Conservation (phyloP, 2,329 filamentous ascomycete species). For the Fusarium brevicatenulatum region DNA sequence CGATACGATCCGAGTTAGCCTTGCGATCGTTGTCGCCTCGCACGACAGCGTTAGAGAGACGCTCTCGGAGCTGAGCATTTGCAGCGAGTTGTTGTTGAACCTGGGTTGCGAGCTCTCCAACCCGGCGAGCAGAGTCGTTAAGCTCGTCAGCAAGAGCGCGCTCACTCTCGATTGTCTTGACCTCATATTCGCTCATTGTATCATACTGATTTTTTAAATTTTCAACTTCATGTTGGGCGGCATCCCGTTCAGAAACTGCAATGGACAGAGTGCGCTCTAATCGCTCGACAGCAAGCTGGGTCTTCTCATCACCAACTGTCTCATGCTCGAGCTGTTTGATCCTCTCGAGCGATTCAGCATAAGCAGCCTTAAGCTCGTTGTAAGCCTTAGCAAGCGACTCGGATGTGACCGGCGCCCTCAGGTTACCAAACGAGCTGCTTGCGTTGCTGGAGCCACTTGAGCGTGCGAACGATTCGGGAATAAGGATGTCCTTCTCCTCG, state of each 20-base stretch:
- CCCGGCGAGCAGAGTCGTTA: slow-evolving; percentile 76
- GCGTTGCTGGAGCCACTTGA: slow-evolving; percentile 49
- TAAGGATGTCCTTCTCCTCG: slow-evolving; percentile 82
- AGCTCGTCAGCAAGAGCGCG: slow-evolving; percentile 75
- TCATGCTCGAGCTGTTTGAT: slow-evolving; percentile 71
- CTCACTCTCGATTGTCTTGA: slow-evolving; percentile 67
- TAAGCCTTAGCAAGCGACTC: slow-evolving; percentile 79
- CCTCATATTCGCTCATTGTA: slow-evolving; percentile 65
- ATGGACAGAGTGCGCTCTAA: slow-evolving; percentile 75
- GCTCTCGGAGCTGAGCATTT: slow-evolving; percentile 78
- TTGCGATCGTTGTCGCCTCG: slow-evolving; percentile 88
- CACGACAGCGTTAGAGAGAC: slow-evolving; percentile 81
- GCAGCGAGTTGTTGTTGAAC: slow-evolving; percentile 83
- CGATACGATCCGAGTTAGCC: slow-evolving; percentile 82
- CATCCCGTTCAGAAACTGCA: slow-evolving; percentile 76
- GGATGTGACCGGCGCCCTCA: slow-evolving; percentile 66
- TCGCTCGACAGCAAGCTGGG: slow-evolving; percentile 69
- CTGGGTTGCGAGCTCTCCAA: slow-evolving; percentile 81
- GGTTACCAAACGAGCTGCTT: slow-evolving; percentile 45
- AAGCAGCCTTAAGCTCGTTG: slow-evolving; percentile 77
- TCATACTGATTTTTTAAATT: slow-evolving; percentile 71
- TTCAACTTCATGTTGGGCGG: slow-evolving; percentile 73
- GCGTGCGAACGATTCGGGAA: slow-evolving; percentile 68
- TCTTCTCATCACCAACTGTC: slow-evolving; percentile 65
- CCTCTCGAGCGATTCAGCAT: slow-evolving; percentile 72